These are phyloP conservation scores for Evansstolkia leycettana DNA, from an alignment of 495 filamentous ascomycete genomes.

Conservation along the genomic window DNA sequence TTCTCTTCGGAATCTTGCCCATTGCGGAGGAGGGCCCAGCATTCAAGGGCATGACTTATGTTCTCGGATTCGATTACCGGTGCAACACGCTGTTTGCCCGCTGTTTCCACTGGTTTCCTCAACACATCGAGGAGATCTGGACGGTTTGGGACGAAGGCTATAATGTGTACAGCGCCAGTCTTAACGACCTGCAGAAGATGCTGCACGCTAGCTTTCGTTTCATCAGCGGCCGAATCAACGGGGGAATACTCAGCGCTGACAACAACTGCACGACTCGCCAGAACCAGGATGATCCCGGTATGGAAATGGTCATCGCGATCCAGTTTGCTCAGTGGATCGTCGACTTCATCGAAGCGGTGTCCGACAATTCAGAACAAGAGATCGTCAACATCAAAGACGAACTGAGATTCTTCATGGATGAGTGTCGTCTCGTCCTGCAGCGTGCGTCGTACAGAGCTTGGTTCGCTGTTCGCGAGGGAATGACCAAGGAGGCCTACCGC, in stretches of 20 bases:
- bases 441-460: slow-evolving; percentile 20
- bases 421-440: slow-evolving; percentile 16
- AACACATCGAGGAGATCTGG: slow-evolving; percentile 13
- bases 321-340: slow-evolving; percentile 22
- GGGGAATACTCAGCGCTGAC: slow-evolving; percentile 10
- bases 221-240: slow-evolving; percentile 2
- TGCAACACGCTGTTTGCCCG: slow-evolving; percentile 14
- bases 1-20: slow-evolving; percentile 20
- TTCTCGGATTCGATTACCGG: slow-evolving; percentile 19
- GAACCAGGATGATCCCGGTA: slow-evolving; percentile 12
- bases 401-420: slow-evolving; percentile 8
- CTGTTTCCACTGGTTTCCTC: slow-evolving; percentile 15
- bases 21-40: slow-evolving; percentile 7
- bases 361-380: slow-evolving; percentile 1
- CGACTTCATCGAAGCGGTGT: slow-evolving; percentile 20
- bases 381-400: slow-evolving; percentile 5
- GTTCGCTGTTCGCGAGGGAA: slow-evolving; percentile 13
- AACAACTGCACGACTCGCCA: slow-evolving; percentile 4
- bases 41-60: too few species aligned
- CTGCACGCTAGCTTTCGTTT: slow-evolving; percentile 7
- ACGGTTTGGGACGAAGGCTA: slow-evolving; percentile 18
- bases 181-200: slow-evolving; percentile 8
- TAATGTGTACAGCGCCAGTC: slow-evolving; percentile 10
- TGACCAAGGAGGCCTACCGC: slow-evolving; percentile 7
- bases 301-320: slow-evolving; percentile 25